Base-by-base conservation (phyloP, 2,329 filamentous ascomycete species). In the Emergomyces orientalis region DNA sequence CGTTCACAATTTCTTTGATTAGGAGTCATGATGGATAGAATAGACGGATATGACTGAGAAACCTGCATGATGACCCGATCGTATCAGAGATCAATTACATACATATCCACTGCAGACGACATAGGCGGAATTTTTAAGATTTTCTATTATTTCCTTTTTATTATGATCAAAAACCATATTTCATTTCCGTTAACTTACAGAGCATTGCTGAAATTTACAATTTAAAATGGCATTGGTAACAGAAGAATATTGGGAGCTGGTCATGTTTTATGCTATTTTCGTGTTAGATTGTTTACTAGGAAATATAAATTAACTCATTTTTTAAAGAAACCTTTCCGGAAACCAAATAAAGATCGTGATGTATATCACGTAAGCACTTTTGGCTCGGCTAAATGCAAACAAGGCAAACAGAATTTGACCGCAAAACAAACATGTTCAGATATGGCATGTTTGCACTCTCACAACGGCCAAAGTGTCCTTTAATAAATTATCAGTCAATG, bases 401-500 rank as follows among this genome's bases (percentile, higher is more conserved):
- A 30, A 51, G 34, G 17, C 59, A 52, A 60, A 60, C 59, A 34
- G 3, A 19, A 60, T 51, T 60, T n/a, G 3, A 32, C n/a, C 13
- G 14, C 30, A 51, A 61, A 45, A 49, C 63, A 67, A 67, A 65
- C 60, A 63, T 37, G 41, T 37, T 60, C 62, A 8, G 45, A 64
- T 60, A 3, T 14, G 52, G 63, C 25, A 65, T 64, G 65, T 67
- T 67, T 67, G 65, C 63, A 65, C 25, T 39, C 34, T 22, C 39
- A 32, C 39, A 39, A 56, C 47, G 52, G 66, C 65, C 66, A 67
- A 67, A 66, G 66, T 67, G 66, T 67, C 66, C 66, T 67, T 67
- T 58, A 65, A 47, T 56, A 45, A 19, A 22, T n/a, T 7, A 22
- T 30, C 27, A 30, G 41, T 27, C 8, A 3, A 32, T 22, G 17